Evolutionary conservation across 2,329 filamentous ascomycete species (phyloP).

Genomic region (Xylariaceae sp.): DNA sequence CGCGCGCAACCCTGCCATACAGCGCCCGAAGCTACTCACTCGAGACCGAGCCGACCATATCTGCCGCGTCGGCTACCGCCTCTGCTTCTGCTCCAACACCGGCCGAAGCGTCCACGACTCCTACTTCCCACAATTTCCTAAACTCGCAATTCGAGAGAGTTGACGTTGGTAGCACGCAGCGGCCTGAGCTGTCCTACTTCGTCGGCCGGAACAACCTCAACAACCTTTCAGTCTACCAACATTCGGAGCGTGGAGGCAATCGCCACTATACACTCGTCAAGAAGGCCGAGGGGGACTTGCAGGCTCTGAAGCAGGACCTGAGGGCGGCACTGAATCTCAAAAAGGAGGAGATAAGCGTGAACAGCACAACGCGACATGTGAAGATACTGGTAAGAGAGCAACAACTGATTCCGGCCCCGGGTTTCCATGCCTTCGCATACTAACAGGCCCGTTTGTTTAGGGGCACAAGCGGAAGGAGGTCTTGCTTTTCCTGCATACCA

Average conservation of each 20-base stretch:
- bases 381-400: conserved; percentile 67
- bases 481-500: conserved; percentile 15
- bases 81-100: conserved; percentile 2
- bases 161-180: too few species aligned
- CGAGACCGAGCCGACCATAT: conserved; percentile 4
- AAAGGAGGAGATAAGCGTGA: conserved; percentile 44
- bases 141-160: too few species aligned
- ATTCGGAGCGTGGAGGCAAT: conserved; percentile 68
- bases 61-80: conserved; percentile 3
- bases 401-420: too few species aligned
- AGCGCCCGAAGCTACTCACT: conserved; percentile 12
- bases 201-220: conserved; percentile 63
- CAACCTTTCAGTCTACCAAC: conserved; percentile 70
- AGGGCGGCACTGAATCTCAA: conserved; percentile 48
- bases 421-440: too few species aligned
- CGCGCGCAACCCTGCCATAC: conserved; percentile 8
- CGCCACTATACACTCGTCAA: conserved; percentile 67
- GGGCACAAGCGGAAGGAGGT: conserved; percentile 15
- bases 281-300: conserved; percentile 68
- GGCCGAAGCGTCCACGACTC: conserved; percentile 8
- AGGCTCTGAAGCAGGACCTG: conserved; percentile 57
- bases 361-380: conserved; percentile 63
- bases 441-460: too few species aligned
- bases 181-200: conserved; percentile 52
- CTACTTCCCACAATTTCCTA: too few species aligned